Evolutionary conservation across 495 filamentous ascomycete genomes (phyloP).

Genomic region (Penicillium flavigenum): DNA sequence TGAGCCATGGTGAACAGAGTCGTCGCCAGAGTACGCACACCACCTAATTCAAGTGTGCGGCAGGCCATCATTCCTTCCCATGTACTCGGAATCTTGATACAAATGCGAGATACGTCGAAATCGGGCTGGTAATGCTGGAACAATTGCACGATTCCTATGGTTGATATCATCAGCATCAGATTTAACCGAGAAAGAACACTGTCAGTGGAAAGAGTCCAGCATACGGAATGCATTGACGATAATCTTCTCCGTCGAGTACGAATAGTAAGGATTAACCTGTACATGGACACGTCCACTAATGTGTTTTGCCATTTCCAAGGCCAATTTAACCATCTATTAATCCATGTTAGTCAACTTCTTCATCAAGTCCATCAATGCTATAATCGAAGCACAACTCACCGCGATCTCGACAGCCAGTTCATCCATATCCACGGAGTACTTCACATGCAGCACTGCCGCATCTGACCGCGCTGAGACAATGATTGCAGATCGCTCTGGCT

Average conservation of each 20-base stretch:
- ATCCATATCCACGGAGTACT: constrained; percentile 41
- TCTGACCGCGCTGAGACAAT: constrained; percentile 47
- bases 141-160: constrained; percentile 48
- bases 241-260: constrained; percentile 53
- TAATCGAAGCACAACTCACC: constrained; percentile 18
- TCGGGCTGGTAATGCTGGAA: constrained; percentile 48
- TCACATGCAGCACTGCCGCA: constrained; percentile 31
- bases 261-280: constrained; percentile 59
- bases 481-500: constrained; percentile 43
- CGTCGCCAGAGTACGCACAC: constrained; percentile 59
- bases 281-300: constrained; percentile 58
- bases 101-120: constrained; percentile 52
- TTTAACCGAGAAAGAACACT: not conserved
- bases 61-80: constrained; percentile 67
- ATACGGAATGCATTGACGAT: constrained; percentile 56
- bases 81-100: constrained; percentile 63
- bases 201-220: constrained; percentile 9
- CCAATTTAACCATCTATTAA: constrained; percentile 52
- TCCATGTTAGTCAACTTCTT: not conserved
- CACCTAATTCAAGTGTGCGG: constrained; percentile 49
- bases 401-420: constrained; percentile 60
- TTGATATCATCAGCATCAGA: not conserved
- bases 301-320: constrained; percentile 50
- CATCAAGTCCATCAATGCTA: not conserved
- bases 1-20: constrained; percentile 61